Evolutionary conservation across 208 protist genomes (phyloP), one percentile per base, ranked within the genome.

Genomic region (Phytomonas serpens): DNA sequence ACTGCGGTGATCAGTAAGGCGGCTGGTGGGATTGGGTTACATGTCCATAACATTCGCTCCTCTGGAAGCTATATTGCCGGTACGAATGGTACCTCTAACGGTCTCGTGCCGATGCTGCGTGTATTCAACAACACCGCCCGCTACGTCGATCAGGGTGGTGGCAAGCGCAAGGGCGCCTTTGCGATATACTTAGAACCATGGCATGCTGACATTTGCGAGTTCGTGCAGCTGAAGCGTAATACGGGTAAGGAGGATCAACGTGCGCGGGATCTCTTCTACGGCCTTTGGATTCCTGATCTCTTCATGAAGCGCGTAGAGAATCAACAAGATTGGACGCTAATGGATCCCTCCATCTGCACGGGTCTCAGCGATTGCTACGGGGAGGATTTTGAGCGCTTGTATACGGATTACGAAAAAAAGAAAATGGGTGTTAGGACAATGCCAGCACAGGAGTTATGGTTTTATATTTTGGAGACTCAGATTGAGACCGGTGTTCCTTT

Each of bases 161-260:
- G 97, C 69, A 99, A 99, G 84, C 94, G 99, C 75, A 99, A 99
- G 76, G 99, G 99, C 34, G 97, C 98, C 40, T 99, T 99, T 84
- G 98, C 98, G 62, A 83, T 99, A 31, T 99, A 99, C 81, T 88
- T 99, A 0, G 99, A 99, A 89, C 99, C 99, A 67, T 99, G 99
- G 99, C 99, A 99, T 80, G 93, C 98, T 0, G 99, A 99, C 74
- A 88, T 99, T 37, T 97, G 99, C 62, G 95, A 98, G 23, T 99
- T 99, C 73, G 70, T 99, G 16, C 89, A 99, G 52, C 84, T 99
- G 31, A 97, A 96, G 83, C 98, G 98, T 82, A 99, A 99, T 83
- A 96, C 90, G 29, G 98, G 98, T 36, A 98, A 98, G 76, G 98
- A 99, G 42, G 99, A 99, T 65, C 88, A 93, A 66, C 89, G 94